Evolutionary conservation across 2,329 filamentous ascomycete species (phyloP), one percentile per base, ranked within the genome.

Genomic region (Fusarium sp.): DNA sequence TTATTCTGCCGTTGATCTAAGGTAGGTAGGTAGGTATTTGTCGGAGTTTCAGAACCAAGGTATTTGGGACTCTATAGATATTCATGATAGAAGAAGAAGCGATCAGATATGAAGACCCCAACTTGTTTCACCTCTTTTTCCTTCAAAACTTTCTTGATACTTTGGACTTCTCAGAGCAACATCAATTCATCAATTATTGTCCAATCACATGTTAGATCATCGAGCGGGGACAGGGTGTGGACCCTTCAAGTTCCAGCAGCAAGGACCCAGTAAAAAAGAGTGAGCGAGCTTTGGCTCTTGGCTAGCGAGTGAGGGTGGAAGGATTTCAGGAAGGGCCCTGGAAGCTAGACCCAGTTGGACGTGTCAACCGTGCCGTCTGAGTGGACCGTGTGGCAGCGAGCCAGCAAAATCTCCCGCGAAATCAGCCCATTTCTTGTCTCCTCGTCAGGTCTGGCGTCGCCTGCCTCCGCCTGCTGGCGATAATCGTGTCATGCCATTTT

Each of bases 391-490:
- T 73, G 60, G 68, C 63, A 72, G 71, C 61, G 56, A 66, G 49
- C 66, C 68, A 74, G 65, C 72, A 75, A 71, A 75, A 73, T 75
- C 63, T 75, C 71, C 70, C 72, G 66, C 71, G 74, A 77, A 72
- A 78, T 78, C 77, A 78, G 77, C 76, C 77, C 77, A 78, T 78
- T 78, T 77, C 73, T 68, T 70, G 76, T 75, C 74, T 77, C 75
- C 73, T 75, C 72, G 66, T 75, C 73, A 75, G 73, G 71, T 74
- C 71, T 68, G 70, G 69, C 68, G 69, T 70, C 73, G 73, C 73
- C 70, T 69, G 71, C 68, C 71, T 77, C 74, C 75, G 73, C 74
- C 73, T 73, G 62, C 72, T 74, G 65, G 59, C 68, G 73, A 75
- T 74, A 72, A 75, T 75, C 75, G 62, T 71, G 75, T 78, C 77